These are phyloP conservation scores for Sugiyamaella mastotermitis DNA, from an alignment of 805 yeast species.

Conservation along the genomic window DNA sequence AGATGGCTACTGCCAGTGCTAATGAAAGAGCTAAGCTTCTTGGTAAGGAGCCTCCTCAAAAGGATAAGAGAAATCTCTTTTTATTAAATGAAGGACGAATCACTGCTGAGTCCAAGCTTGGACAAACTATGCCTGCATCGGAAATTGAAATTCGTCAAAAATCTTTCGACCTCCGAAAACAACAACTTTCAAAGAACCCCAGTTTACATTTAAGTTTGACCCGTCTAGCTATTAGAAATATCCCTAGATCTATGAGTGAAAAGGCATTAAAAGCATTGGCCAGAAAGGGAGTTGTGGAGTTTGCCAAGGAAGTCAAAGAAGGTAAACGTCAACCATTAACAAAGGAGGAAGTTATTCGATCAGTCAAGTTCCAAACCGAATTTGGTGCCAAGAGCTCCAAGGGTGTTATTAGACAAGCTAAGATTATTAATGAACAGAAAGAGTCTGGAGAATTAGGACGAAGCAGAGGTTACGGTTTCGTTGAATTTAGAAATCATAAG, in stretches of 20 bases:
- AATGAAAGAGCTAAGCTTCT: constrained; percentile 63
- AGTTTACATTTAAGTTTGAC: constrained; percentile 89
- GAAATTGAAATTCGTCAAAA: constrained; percentile 87
- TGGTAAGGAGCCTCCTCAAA: constrained; percentile 75
- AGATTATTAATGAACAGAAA: constrained; percentile 86
- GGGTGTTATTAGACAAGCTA: constrained; percentile 92
- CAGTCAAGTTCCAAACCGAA: constrained; percentile 53
- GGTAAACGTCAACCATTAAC: constrained; percentile 75
- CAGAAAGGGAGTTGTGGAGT: constrained; percentile 88
- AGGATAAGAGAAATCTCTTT: constrained; percentile 79
- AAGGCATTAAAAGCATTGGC: constrained; percentile 87
- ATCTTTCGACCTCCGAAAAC: constrained; percentile 77
- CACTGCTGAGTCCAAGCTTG: constrained; percentile 71
- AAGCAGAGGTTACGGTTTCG: constrained; percentile 91
- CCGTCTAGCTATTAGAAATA: constrained; percentile 86
- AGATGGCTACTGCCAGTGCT: constrained; percentile 67
- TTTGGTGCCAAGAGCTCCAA: constrained; percentile 41
- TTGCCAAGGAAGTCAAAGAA: constrained; percentile 81
- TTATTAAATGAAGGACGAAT: constrained; percentile 92
- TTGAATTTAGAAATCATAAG: constrained; percentile 89
- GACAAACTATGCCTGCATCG: constrained; percentile 55
- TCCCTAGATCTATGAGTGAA: constrained; percentile 88
- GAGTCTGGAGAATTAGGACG: constrained; percentile 84
- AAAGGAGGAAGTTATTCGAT: constrained; percentile 81
- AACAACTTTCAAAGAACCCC: constrained; percentile 87